phyloP scores from a whole-genome alignment of 116 monocot species.

The Iris pallida region DNA sequence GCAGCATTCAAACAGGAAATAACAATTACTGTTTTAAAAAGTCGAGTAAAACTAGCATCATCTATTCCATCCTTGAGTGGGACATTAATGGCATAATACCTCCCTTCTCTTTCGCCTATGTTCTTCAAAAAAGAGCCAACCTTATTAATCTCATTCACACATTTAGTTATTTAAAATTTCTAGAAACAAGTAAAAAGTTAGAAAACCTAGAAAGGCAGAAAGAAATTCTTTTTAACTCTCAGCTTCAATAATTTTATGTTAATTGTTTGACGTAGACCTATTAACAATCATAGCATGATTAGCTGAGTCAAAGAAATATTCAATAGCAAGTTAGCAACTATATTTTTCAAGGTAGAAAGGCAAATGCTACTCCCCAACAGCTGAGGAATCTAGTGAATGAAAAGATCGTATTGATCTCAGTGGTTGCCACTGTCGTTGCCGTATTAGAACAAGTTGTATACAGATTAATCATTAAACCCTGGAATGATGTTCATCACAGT shows the following conservation, averaged over 20 bases:
- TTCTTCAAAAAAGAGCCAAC: constrained; percentile 49
- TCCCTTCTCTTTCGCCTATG: constrained; percentile 93
- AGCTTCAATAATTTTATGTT: too few relatives aligned
- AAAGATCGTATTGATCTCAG: not conserved
- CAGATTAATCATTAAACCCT: too few relatives aligned
- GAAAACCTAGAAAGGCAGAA: too few relatives aligned
- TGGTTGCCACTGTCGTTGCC: too few relatives aligned
- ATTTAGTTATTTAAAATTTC: not conserved
- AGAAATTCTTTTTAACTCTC: too few relatives aligned
- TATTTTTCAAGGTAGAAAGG: not conserved
- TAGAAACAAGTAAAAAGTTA: too few relatives aligned
- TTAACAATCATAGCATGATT: too few relatives aligned
- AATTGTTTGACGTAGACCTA: too few relatives aligned
- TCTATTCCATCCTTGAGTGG: constrained; percentile 98
- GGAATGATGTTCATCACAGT: too few relatives aligned
- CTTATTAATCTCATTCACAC: constrained; percentile 17
- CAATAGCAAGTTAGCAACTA: not conserved
- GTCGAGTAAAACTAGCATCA: constrained; percentile 76
- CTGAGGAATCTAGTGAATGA: not conserved
- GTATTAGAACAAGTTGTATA: too few relatives aligned
- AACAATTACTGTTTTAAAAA: constrained; percentile 79
- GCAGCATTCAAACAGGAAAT: not conserved
- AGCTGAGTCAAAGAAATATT: not conserved
- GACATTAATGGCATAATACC: constrained; percentile 91
- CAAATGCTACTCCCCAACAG: not conserved